Conservation (phyloP, 768 basidiomycete species). For the Epithele typhae region DNA sequence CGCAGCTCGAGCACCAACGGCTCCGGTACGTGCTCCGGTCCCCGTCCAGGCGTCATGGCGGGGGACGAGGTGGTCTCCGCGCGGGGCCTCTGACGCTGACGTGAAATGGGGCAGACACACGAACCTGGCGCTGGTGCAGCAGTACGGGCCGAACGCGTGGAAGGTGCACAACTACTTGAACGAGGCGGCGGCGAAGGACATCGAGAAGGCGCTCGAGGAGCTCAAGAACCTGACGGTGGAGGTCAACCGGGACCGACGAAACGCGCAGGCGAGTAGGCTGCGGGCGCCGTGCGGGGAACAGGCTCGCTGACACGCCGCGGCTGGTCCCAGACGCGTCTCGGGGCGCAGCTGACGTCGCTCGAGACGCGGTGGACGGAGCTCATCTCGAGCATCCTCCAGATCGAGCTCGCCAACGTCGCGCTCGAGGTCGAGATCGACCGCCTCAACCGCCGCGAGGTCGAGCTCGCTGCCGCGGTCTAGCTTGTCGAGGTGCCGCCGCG, state of each 20-base stretch:
- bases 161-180: constrained; percentile 86
- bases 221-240: constrained; percentile 75
- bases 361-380: constrained; percentile 93
- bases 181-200: constrained; percentile 68
- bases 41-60: neutral
- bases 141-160: constrained; percentile 90
- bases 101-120: constrained; percentile 50
- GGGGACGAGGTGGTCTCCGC: neutral
- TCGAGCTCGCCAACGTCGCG: constrained; percentile 92
- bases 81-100: neutral
- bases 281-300: neutral
- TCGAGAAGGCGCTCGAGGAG: constrained; percentile 72
- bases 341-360: constrained; percentile 72
- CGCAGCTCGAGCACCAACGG: constrained; percentile 82
- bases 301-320: too few species aligned
- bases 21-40: constrained; percentile 49
- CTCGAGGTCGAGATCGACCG: constrained; percentile 75
- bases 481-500: neutral
- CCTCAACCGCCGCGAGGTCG: constrained; percentile 54
- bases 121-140: constrained; percentile 78
- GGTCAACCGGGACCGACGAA: constrained; percentile 86
- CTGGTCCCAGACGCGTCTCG: constrained; percentile 63
- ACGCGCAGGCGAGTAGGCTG: constrained; percentile 57
- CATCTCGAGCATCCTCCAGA: constrained; percentile 84
- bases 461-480: constrained; percentile 41